These are phyloP conservation scores for Hapsidospora chrysogenum DNA, from an alignment of 495 filamentous ascomycete species.

Conservation along the genomic window DNA sequence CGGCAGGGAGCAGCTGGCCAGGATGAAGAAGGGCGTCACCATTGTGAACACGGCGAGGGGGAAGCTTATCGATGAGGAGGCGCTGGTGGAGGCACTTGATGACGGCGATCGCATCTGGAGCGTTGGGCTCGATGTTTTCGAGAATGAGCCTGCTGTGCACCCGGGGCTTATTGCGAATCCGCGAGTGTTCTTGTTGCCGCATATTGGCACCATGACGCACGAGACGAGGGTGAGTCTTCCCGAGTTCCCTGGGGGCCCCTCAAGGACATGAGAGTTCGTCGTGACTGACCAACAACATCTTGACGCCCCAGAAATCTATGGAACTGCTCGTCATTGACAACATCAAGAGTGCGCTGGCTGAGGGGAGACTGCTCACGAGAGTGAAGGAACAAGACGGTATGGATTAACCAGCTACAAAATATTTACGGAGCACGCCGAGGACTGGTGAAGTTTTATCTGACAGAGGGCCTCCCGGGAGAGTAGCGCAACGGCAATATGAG, in stretches of 20 bases:
- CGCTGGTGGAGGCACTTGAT: slow-evolving; percentile 46
- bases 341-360: slow-evolving; percentile 1
- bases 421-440: no score
- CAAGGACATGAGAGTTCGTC: no score
- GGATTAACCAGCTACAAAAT: no score
- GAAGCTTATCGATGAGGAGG: slow-evolving; percentile 51
- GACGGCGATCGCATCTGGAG: slow-evolving; percentile 28
- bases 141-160: slow-evolving; percentile 35
- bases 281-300: background rate
- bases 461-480: no score
- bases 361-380: background rate
- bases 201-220: slow-evolving; percentile 3
- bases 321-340: slow-evolving; percentile 3
- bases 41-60: slow-evolving; percentile 64
- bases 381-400: slow-evolving; percentile 2
- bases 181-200: slow-evolving; percentile 2
- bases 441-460: no score
- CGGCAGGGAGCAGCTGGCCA: slow-evolving; percentile 25
- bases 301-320: background rate
- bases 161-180: slow-evolving; percentile 19
- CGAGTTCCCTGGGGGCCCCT: no score
- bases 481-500: no score
- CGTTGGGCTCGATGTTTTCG: slow-evolving; percentile 55
- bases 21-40: slow-evolving; percentile 38
- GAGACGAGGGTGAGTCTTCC: slow-evolving; percentile 2